Evolutionary conservation across 164 flowering plant genomes (phyloP).

Genomic region (Euptelea pleiosperma): DNA sequence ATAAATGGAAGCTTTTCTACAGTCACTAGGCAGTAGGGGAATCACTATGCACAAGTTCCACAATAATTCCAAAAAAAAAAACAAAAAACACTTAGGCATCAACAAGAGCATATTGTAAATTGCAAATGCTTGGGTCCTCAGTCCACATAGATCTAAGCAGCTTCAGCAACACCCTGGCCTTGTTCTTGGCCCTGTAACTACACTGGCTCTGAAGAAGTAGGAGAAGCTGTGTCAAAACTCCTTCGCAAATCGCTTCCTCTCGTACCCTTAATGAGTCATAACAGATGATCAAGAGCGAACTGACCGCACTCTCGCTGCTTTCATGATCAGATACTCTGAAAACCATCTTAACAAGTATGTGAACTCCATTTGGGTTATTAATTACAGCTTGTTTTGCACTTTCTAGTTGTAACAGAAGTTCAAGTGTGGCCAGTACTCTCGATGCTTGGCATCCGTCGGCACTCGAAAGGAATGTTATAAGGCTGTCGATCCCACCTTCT

Average conservation of each 20-base stretch:
- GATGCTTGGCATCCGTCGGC: conserved; percentile 16
- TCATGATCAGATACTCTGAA: conserved; percentile 54
- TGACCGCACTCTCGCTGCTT: conserved; percentile 60
- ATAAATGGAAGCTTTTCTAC: too few species aligned
- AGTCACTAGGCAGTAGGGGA: too few species aligned
- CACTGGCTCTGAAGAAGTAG: conserved; percentile 73
- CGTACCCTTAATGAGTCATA: conserved; percentile 28
- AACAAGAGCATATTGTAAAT: conserved; percentile 14
- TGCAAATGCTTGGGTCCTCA: conserved; percentile 23
- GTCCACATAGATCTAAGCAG: conserved; percentile 49
- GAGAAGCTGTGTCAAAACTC: conserved; percentile 59
- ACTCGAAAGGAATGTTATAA: conserved; percentile 31
- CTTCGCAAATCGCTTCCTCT: conserved; percentile 47
- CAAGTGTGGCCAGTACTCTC: conserved; percentile 38
- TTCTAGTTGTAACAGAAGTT: conserved; percentile 35
- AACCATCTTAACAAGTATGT: conserved; percentile 55
- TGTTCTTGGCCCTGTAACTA: conserved; percentile 42
- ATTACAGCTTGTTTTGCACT: conserved; percentile 37
- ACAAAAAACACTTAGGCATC: conserved; percentile 11
- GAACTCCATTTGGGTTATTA: conserved; percentile 32
- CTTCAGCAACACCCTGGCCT: conserved; percentile 66
- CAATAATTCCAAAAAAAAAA: too few species aligned
- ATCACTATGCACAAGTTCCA: too few species aligned
- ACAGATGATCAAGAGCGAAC: conserved; percentile 41
- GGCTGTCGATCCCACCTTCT: conserved; percentile 37